These are phyloP conservation scores for Xylogone sp. DNA, from an alignment of 2,329 filamentous ascomycete species.

Conservation along the genomic window DNA sequence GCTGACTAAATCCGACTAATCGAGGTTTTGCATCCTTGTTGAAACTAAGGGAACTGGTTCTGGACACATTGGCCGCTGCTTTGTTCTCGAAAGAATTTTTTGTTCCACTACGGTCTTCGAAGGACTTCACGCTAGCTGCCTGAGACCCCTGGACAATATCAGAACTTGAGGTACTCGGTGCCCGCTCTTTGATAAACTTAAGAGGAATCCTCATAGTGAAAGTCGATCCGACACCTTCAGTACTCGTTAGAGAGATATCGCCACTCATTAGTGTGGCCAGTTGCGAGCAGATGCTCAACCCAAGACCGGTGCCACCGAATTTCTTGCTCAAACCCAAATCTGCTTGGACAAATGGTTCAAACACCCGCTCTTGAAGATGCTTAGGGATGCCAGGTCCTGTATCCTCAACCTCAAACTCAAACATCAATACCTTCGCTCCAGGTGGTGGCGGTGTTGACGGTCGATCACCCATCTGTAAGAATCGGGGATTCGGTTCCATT, in stretches of 20 bases:
- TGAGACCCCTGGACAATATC: conserved; percentile 2
- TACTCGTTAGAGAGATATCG: conserved; percentile 66
- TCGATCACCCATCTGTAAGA: conserved; percentile 44
- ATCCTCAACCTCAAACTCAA: conserved; percentile 87
- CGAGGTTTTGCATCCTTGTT: conserved; percentile 68
- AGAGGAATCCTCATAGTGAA: conserved; percentile 84
- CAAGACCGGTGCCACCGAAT: conserved; percentile 83
- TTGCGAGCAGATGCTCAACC: conserved; percentile 86
- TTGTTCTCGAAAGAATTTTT: background rate
- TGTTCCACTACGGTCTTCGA: background rate
- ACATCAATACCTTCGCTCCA: conserved; percentile 63
- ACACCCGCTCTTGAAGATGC: conserved; percentile 75
- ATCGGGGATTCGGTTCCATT: conserved; percentile 38
- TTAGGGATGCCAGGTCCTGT: conserved; percentile 82
- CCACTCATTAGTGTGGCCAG: conserved; percentile 81
- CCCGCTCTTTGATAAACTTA: conserved; percentile 67
- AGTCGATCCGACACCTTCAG: conserved; percentile 68
- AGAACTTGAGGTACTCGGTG: conserved; percentile 25
- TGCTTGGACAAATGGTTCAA: conserved; percentile 94
- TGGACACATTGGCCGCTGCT: conserved; percentile 6
- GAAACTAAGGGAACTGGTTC: conserved; percentile 32
- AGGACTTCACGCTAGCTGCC: background rate
- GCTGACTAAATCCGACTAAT: conserved; percentile 76
- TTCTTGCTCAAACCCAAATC: conserved; percentile 86
- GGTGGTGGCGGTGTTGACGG: conserved; percentile 58